phyloP scores from a whole-genome alignment of 73 alveolate genomes.

The Paramecium sexaurelia region DNA sequence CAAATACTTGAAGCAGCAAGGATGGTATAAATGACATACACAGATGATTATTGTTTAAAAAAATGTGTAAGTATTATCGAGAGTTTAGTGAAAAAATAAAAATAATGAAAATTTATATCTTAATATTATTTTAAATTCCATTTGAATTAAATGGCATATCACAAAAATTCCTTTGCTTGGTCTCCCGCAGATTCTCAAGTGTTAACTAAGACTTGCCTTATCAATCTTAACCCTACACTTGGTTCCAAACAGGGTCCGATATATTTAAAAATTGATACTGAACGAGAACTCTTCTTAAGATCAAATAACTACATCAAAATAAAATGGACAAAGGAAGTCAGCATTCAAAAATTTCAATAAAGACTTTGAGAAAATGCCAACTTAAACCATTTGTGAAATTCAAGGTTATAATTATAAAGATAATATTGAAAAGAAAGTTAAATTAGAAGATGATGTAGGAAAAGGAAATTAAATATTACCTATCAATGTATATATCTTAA shows the following conservation, averaged over 20 bases:
- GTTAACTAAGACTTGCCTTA: conserved; percentile 22
- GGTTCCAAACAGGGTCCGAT: neutral
- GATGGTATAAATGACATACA: neutral
- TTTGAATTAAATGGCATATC: neutral
- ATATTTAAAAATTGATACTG: conserved; percentile 66
- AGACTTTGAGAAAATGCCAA: conserved; percentile 18
- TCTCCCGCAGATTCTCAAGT: neutral
- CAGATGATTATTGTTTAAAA: neutral
- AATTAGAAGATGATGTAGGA: neutral
- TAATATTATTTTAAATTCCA: neutral
- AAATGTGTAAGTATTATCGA: neutral
- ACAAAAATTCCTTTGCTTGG: conserved; percentile 13
- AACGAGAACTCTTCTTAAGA: conserved; percentile 28
- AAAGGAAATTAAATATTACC: neutral
- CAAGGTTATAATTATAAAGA: neutral
- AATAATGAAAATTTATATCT: neutral
- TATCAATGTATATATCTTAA: neutral
- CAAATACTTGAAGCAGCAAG: neutral
- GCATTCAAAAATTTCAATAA: conserved; percentile 1
- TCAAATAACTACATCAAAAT: neutral
- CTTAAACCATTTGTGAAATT: neutral
- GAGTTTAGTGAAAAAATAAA: neutral
- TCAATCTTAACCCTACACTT: neutral
- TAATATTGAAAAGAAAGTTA: neutral
- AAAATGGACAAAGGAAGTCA: neutral